Evolutionary conservation across 345 rosid species (phyloP).

Genomic region (Boechera divaricarpa): DNA sequence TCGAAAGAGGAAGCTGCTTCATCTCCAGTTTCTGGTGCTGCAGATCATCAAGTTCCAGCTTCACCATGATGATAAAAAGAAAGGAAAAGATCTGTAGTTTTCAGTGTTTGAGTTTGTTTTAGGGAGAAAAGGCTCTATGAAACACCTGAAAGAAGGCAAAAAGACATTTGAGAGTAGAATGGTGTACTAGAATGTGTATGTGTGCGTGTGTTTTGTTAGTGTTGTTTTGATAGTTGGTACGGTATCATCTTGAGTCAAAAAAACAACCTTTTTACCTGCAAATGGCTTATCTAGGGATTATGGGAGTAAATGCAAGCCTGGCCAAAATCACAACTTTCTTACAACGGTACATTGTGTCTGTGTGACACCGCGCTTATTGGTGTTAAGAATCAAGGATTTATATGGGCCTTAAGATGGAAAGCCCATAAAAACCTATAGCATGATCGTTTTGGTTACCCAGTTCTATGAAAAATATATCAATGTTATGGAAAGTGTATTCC

Average conservation of each 20-base stretch:
- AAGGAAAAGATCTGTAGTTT: conserved; percentile 36
- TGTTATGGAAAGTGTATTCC: neutral
- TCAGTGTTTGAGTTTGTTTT: conserved; percentile 35
- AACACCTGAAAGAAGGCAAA: conserved; percentile 31
- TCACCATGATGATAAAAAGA: conserved; percentile 69
- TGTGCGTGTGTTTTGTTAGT: conserved; percentile 41
- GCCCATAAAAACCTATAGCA: conserved; percentile 3
- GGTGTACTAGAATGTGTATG: conserved; percentile 41
- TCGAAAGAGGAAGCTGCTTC: conserved; percentile 85
- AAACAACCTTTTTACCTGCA: conserved; percentile 12
- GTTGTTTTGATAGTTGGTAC: conserved; percentile 39
- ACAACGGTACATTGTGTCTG: neutral
- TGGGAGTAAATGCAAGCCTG: neutral
- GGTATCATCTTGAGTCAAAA: conserved; percentile 23
- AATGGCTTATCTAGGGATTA: conserved; percentile 9
- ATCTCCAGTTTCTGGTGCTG: conserved; percentile 63
- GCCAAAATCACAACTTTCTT: neutral
- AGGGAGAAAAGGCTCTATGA: conserved; percentile 39
- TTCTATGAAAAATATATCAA: neutral
- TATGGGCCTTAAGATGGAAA: neutral
- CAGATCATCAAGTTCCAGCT: conserved; percentile 60
- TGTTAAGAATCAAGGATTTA: neutral
- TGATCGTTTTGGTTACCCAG: neutral
- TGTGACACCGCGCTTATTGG: neutral
- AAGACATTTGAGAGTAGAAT: conserved; percentile 42